These are phyloP conservation scores for Talaromyces pinophilus DNA, from an alignment of 2,329 filamentous ascomycete genomes.

Conservation along the genomic window DNA sequence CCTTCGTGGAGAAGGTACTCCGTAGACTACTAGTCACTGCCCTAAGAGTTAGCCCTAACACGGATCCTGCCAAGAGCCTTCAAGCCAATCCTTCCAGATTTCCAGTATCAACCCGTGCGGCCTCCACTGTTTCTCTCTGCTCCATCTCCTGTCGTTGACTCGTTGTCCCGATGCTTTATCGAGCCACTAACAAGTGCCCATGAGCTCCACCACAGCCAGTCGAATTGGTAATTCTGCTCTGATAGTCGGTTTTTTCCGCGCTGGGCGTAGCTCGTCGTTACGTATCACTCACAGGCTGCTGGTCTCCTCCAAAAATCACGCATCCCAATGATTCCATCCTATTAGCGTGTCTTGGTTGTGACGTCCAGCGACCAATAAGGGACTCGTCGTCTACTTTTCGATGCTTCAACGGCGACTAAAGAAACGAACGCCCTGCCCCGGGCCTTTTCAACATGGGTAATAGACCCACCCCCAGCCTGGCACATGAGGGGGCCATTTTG, in stretches of 20 bases:
- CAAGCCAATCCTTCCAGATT: background rate
- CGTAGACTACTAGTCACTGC: background rate
- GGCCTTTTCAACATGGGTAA: background rate
- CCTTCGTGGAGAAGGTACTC: background rate
- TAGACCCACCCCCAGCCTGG: conserved; percentile 14
- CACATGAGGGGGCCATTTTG: conserved; percentile 11
- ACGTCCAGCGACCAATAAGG: background rate
- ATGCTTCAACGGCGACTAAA: background rate
- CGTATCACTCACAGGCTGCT: background rate
- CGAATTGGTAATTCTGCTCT: background rate
- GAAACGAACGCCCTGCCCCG: background rate
- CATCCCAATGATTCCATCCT: background rate
- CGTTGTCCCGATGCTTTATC: background rate
- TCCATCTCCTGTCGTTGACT: background rate
- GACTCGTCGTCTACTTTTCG: background rate
- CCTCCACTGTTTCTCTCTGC: background rate
- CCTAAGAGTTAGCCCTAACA: conserved; percentile 15
- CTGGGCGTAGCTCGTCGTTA: background rate
- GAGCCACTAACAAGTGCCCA: background rate
- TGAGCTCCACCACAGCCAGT: background rate
- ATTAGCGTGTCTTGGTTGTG: conserved; percentile 14
- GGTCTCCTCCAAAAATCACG: background rate
- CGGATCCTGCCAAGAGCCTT: background rate
- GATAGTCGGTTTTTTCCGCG: conserved; percentile 1
- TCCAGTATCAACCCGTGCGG: too few species aligned